These are phyloP conservation scores for Panicum virgatum DNA, from an alignment of 202 grass and related monocot genomes.

Conservation along the genomic window DNA sequence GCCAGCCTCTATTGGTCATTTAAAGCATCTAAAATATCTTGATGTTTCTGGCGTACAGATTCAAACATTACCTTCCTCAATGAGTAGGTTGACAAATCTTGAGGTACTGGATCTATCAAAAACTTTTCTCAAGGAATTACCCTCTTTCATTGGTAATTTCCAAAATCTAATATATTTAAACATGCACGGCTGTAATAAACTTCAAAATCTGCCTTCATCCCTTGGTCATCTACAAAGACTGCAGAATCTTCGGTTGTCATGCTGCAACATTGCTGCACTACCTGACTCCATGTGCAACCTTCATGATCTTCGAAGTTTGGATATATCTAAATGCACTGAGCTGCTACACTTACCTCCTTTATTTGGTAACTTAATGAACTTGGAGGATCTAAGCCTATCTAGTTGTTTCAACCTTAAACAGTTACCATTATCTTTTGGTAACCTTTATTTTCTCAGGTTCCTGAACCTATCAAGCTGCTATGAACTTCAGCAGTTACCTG, in stretches of 20 bases:
- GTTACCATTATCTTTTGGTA: constrained; percentile 37
- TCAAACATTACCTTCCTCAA: neutral
- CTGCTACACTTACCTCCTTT: constrained; percentile 25
- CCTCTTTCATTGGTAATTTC: constrained; percentile 15
- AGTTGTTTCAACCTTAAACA: constrained; percentile 34
- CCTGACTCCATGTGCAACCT: constrained; percentile 8
- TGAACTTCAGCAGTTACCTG: constrained; percentile 35
- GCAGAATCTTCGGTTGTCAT: constrained; percentile 7
- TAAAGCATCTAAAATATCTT: constrained; percentile 44
- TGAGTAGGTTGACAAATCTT: constrained; percentile 33
- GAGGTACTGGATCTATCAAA: constrained; percentile 38
- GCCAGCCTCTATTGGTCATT: constrained; percentile 24
- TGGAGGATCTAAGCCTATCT: constrained; percentile 43
- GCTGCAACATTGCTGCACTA: neutral
- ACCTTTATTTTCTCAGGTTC: constrained; percentile 34
- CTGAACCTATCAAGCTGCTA: constrained; percentile 41
- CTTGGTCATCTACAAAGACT: constrained; percentile 25
- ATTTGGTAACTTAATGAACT: constrained; percentile 29
- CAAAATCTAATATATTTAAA: constrained; percentile 36
- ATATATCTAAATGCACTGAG: constrained; percentile 51
- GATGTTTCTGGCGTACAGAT: constrained; percentile 23
- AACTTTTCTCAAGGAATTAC: constrained; percentile 18
- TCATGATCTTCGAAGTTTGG: constrained; percentile 28
- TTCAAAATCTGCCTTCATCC: constrained; percentile 23
- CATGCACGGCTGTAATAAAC: constrained; percentile 35